Evolutionary conservation across 208 protist species (phyloP), one percentile per base, ranked within the genome.

Genomic region (Crithidia mellificae): DNA sequence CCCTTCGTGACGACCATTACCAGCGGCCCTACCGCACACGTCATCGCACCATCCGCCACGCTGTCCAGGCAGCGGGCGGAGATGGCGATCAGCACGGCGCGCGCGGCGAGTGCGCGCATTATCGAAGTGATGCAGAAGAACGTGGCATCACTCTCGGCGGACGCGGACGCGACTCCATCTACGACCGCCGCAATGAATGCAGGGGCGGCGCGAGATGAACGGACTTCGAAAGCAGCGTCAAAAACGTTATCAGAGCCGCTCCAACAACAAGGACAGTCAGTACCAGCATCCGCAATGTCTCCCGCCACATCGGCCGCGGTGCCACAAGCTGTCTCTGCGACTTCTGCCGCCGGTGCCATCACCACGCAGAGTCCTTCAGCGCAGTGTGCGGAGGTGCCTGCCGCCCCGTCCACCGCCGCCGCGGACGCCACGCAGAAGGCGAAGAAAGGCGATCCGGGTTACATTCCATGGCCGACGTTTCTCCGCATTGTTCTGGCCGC

Each of bases 401-500:
- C 41, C 56, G 38, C 56, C 36, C 17, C 46, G 22, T 49, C 29
- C 15, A 65, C 41, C 44, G 53, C n/a, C 14, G 56, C 47, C 20
- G 36, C 49, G 24, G 22, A 34, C 27, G 12, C 34, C 2, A 27
- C 17, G 41, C 44, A 11, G 12, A 57, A 59, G 59, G 52, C 44
- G 6, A 55, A 22, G 54, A 68, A 43, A 34, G 29, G 39, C 30
- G 57, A 69, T 20, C 55, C 77, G 22, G 22, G 52, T 6, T 76
- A 73, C 63, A 93, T 92, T 47, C 58, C 85, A 1, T 89, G 84
- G 77, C 52, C 65, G 43, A 69, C 79, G 6, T 91, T 81, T 56
- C 36, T 51, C 6, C 72, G 73, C 22, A 67, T 93, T 9, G 61
- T 90, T 14, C 49, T 80, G 56, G 73, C 74, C 27, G 75, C 85